Evolutionary conservation across 306 rosid genomes (phyloP).

Genomic region (Cucumis sativus): DNA sequence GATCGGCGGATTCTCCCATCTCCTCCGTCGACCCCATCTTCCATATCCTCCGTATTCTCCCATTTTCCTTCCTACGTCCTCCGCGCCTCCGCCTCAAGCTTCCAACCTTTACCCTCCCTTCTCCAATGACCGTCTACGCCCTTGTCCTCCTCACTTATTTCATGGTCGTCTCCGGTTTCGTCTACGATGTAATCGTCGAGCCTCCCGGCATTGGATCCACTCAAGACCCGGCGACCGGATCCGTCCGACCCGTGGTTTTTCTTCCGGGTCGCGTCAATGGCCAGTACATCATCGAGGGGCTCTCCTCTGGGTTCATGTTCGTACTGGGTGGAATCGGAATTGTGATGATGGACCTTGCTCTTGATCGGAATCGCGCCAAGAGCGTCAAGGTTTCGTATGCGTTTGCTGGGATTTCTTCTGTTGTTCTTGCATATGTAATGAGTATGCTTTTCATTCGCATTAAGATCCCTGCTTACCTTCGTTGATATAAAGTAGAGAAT

Average conservation of each 20-base stretch:
- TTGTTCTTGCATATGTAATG: conserved; percentile 66
- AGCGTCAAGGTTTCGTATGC: conserved; percentile 73
- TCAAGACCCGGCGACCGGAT: conserved; percentile 74
- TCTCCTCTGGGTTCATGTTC: conserved; percentile 90
- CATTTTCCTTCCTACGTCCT: conserved; percentile 55
- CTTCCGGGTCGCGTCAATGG: conserved; percentile 79
- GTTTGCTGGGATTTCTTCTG: conserved; percentile 53
- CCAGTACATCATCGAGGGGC: conserved; percentile 86
- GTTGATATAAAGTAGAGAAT: not conserved
- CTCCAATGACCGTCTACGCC: conserved; percentile 51
- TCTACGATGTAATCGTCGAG: conserved; percentile 90
- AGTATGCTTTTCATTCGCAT: conserved; percentile 90
- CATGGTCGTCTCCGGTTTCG: conserved; percentile 91
- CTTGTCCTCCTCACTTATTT: conserved; percentile 86
- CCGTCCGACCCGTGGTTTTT: conserved; percentile 84
- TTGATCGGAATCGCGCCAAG: conserved; percentile 66
- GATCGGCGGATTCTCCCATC: not conserved
- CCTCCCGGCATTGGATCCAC: conserved; percentile 90
- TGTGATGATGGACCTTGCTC: conserved; percentile 64
- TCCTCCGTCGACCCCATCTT: conserved; percentile 30
- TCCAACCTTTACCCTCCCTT: conserved; percentile 26
- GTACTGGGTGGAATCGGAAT: conserved; percentile 76
- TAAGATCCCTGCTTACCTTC: conserved; percentile 86
- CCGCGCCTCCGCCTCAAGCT: conserved; percentile 32
- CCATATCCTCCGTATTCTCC: conserved; percentile 32